Evolutionary conservation across 768 basidiomycete genomes (phyloP), one percentile per base, ranked within the genome.

Genomic region (Obba rivulosa): DNA sequence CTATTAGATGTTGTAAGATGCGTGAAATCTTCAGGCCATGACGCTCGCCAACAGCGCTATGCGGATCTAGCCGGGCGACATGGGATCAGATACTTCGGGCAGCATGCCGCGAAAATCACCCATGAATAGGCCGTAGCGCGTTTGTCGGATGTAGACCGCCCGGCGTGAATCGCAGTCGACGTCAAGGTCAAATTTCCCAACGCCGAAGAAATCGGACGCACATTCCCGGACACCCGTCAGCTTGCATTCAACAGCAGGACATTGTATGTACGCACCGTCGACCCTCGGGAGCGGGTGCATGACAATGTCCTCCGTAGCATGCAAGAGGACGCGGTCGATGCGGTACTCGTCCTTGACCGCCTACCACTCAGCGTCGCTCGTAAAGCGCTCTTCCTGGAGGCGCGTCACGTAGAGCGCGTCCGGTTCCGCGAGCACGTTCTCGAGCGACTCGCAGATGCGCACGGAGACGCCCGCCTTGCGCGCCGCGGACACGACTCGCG

Each of bases 221-320:
- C 31, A 35, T 16, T n/a, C 37, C 37, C 37, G 37, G n/a, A 20
- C 37, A 38, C 8, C 14, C 14, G 20, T 31, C 28, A 31, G 28
- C 28, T 7, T 13, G 13, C 13, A 5, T 31, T n/a, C 16, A 8
- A 17, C n/a, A 39, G 16, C 21, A 17, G 13, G 13, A 31, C 5
- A 31, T 7, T 13, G 13, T 13, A 13, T 31, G 28, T 2, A 63
- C 80, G 54, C 55, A 84, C 90, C 90, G 51, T 90, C 91, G 43
- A 95, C 83, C 60, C 96, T 71, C 13, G 96, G 96, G 18, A 99
- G 74, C n/a, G 96, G 96, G 67, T 99, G 96, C 93, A 99, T 95
- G 55, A 98, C 92, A 50, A 98, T 97, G 83, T 93, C 89, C 54
- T 91, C 87, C 71, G 97, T 98, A 9, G 96, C 95, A 36, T 88